These are phyloP conservation scores for Catenaria anguillulae DNA, from an alignment of 371 early-diverging fungal genomes.

Conservation along the genomic window DNA sequence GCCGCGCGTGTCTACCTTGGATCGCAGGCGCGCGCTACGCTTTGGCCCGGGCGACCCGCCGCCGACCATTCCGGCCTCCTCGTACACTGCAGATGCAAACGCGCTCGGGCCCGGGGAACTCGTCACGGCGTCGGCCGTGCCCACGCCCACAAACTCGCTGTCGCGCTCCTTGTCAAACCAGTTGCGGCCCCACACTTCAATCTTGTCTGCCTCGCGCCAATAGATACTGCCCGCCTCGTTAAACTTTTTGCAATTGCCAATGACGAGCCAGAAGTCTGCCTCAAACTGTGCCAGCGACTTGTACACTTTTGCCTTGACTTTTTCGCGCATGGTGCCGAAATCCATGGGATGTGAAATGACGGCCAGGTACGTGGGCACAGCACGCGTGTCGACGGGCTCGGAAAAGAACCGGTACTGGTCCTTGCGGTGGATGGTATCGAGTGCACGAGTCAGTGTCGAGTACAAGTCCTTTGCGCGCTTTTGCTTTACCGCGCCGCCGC, in stretches of 20 bases:
- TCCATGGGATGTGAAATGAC: constrained; percentile 60
- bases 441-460: background rate
- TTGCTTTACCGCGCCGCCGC: no score
- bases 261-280: constrained; percentile 47
- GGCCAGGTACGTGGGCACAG: constrained; percentile 58
- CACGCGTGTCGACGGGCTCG: constrained; percentile 57
- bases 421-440: constrained; percentile 8
- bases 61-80: background rate
- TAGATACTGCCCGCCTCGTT: constrained; percentile 56
- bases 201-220: constrained; percentile 14
- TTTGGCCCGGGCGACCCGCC: no score
- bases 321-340: constrained; percentile 45
- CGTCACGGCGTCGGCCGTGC: background rate
- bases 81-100: no score
- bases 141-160: background rate
- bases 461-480: background rate
- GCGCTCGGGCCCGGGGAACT: no score
- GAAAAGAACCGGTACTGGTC: constrained; percentile 62
- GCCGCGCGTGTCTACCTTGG: no score
- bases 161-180: background rate
- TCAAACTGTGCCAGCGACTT: constrained; percentile 33
- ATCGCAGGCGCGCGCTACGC: no score
- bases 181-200: background rate
- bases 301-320: constrained; percentile 32
- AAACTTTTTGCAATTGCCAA: constrained; percentile 52